phyloP scores from a whole-genome alignment of 345 rosid species.

The Aquilaria malaccensis region DNA sequence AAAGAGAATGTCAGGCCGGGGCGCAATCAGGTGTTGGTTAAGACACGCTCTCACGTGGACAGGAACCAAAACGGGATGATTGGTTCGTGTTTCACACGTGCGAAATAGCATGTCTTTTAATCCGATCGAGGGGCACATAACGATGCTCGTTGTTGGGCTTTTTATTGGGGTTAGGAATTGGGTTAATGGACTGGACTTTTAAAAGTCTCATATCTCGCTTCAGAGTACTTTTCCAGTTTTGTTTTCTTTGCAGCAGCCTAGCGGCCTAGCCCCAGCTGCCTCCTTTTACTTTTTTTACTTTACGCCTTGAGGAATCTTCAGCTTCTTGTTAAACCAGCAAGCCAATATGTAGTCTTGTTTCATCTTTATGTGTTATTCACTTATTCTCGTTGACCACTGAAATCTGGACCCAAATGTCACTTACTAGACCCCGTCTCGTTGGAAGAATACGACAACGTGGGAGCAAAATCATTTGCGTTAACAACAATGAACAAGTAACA shows the following conservation, averaged over 20 bases:
- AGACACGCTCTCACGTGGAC: not conserved
- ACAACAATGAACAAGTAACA: not conserved
- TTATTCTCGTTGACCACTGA: not conserved
- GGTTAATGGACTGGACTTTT: not conserved
- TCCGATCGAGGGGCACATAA: too few relatives aligned
- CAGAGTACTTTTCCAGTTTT: not conserved
- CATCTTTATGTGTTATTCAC: not conserved
- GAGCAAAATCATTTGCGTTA: not conserved
- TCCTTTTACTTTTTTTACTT: not conserved
- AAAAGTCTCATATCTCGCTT: not conserved
- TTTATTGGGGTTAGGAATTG: not conserved
- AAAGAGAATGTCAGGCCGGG: not conserved
- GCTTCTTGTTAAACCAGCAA: not conserved
- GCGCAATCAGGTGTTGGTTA: not conserved
- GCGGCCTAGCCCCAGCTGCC: constrained; percentile 3
- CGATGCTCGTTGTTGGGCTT: not conserved
- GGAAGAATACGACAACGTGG: not conserved
- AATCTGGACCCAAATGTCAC: not conserved
- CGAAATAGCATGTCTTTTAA: not conserved
- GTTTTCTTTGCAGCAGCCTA: constrained; percentile 7
- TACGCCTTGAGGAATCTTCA: constrained; percentile 19
- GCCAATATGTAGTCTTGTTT: not conserved
- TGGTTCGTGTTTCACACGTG: constrained; percentile 6
- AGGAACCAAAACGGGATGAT: not conserved
- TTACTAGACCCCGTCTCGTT: too few relatives aligned